Evolutionary conservation across 2,329 filamentous ascomycete genomes (phyloP), one percentile per base, ranked within the genome.

Genomic region (Trichoderma sp.): DNA sequence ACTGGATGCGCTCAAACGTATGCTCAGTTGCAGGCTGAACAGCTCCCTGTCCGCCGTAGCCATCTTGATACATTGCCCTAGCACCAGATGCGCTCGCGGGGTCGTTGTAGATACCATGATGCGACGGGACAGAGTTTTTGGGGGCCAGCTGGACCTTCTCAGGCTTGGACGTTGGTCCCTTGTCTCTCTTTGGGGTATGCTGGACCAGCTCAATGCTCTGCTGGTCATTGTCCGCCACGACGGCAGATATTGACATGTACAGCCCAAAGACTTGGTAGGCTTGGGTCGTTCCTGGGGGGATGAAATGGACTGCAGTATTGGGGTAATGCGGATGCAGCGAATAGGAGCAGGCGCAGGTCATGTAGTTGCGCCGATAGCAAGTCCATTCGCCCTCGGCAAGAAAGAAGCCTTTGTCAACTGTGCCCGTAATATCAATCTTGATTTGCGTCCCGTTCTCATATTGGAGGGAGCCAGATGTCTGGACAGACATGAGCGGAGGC

Each of bases 401-500:
- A 82, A 98, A 97, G 85, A 97, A 97, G 0, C 95, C 95, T 80
- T 97, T 97, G 83, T 97, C 94, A 76, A 97, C 95, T 80, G 91
- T 93, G 45, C 94, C 94, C 35, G 92, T 88, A 77, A 98, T 94
- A 16, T 94, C 92, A 24, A 93, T 89, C 77, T 91, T 92, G 78
- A 97, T 88, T 1, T 87, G 85, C 3, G 86, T 85, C 7, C 81
- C 83, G 66, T 94, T 89, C 4, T 84, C 86, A 79, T 92, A 93
- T 75, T 88, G 87, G 74, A 95, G 88, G n/a, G 88, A 88, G 56
- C 90, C 90, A 71, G 92, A 86, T 50, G 86, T 87, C 33, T 86
- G 86, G 71, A 90, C 84, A 7, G 85, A 78, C 77, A 85, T 81
- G 27, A 92, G 85, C 9, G 90, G 90, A 64, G 90, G 90, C 38